Conservation (phyloP, 495 filamentous ascomycete genomes). For the Jackrogersella minutella region DNA sequence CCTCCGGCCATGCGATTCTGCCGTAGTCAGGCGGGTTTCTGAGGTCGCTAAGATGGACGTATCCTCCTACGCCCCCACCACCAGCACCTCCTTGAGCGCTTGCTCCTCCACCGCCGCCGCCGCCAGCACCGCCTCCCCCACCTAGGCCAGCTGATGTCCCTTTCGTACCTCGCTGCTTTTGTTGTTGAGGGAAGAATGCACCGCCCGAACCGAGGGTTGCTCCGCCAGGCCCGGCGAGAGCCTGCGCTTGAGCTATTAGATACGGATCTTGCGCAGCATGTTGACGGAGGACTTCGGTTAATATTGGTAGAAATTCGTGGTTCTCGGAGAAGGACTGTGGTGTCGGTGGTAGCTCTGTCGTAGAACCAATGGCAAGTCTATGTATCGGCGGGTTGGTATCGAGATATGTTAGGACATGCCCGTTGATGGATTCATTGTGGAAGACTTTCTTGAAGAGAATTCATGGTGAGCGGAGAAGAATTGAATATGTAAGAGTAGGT, state of each 20-base stretch:
- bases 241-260: conserved; percentile 76
- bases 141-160: conserved; percentile 45
- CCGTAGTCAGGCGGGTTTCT: conserved; percentile 90
- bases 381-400: conserved; percentile 74
- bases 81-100: conserved; percentile 85
- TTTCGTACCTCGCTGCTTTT: conserved; percentile 32
- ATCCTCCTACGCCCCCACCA: conserved; percentile 83
- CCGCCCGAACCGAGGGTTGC: conserved; percentile 72
- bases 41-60: conserved; percentile 85
- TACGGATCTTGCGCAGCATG: conserved; percentile 76
- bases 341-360: conserved; percentile 76
- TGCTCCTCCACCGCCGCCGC: conserved; percentile 74
- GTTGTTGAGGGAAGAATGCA: conserved; percentile 62
- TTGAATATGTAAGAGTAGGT: not conserved
- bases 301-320: conserved; percentile 72
- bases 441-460: conserved; percentile 71
- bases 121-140: conserved; percentile 56
- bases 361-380: conserved; percentile 77
- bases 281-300: conserved; percentile 74
- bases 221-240: conserved; percentile 80
- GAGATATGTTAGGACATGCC: conserved; percentile 75
- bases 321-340: conserved; percentile 81
- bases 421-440: conserved; percentile 55
- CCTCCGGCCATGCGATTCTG: conserved; percentile 86
- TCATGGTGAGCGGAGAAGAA: conserved; percentile 41